Base-by-base conservation (phyloP, 805 yeast species). In the Cyberlindnera euphorbiae region DNA sequence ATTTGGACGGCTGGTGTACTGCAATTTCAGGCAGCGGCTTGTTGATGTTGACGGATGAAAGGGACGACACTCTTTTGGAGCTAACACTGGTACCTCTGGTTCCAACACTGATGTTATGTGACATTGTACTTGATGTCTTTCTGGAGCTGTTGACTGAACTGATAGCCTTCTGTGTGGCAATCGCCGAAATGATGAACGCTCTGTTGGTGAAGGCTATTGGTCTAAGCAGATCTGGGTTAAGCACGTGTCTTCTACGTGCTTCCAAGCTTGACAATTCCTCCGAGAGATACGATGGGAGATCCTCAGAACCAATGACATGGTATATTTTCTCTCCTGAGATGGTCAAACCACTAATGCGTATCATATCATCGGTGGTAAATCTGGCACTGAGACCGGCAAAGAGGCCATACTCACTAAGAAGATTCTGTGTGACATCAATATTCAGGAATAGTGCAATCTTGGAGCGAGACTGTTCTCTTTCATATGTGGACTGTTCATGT, bases 371-470 rank as follows among this genome's bases (percentile, higher is more conserved):
- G 17, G 63, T 64, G 8, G 58, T 42, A 29, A 70, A 64, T 22
- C 61, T 59, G 0, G 76, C 73, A 27, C 69, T 66, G n/a, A 79
- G 50, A 0, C 75, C 75, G 4, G 73, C 64, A 38, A 62, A 66
- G 14, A 78, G 53, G 12, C 60, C 52, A 26, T 67, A 48, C 13
- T 56, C 47, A 5, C 53, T 50, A 36, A 82, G 47, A 25, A 66
- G 28, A 3, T 58, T 37, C 26, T 50, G 24, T 44, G 67, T 63
- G 7, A 73, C 63, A 4, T 67, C 56, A 45, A 71, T 64, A 51
- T 86, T 88, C 44, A 89, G 64, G 42, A 83, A 75, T 13, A 89
- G 53, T 0, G 79, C 76, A 42, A 84, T 67, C 2, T 79, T 79
- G 0, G 90, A 75, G 46, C 75, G 76, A 17, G 75, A 60, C 5